A percentile compares a stretch with the other conserved stretches of the same genome.
These are phyloP conservation scores for Trichosporon coremiiforme DNA, from an alignment of 1,284 basidiomycete genomes.

Conservation along the genomic window DNA sequence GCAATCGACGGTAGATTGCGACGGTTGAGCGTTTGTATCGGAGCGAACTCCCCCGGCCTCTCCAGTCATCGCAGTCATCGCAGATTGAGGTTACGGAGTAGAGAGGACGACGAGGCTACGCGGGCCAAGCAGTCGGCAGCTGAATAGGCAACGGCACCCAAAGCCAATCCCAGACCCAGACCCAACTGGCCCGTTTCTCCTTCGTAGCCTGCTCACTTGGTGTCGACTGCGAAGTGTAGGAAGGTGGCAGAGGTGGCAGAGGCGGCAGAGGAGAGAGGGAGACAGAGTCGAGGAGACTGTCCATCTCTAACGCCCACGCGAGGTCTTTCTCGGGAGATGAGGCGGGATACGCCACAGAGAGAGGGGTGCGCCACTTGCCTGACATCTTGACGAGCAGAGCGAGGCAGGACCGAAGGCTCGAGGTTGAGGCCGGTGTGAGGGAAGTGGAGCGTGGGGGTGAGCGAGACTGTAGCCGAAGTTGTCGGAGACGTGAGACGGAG, in stretches of 20 bases:
- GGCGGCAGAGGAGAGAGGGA: not conserved
- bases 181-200: not conserved
- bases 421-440: no score
- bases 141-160: not conserved
- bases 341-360: not conserved
- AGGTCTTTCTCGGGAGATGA: not conserved
- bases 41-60: not conserved
- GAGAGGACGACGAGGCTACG: not conserved
- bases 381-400: not conserved
- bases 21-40: not conserved
- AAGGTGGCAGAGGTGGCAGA: not conserved
- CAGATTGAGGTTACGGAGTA: no score
- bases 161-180: not conserved
- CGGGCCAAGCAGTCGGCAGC: not conserved
- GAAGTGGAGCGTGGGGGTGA: no score
- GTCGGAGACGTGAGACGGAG: no score
- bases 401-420: no score
- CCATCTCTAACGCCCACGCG: not conserved
- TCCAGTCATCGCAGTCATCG: no score
- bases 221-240: not conserved
- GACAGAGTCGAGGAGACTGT: not conserved
- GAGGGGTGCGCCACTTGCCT: not conserved
- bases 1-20: no score
- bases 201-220: not conserved
- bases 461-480: no score